Evolutionary conservation across 2,329 filamentous ascomycete genomes (phyloP), one percentile per base, ranked within the genome.

Genomic region (Aspergillus amoenus): DNA sequence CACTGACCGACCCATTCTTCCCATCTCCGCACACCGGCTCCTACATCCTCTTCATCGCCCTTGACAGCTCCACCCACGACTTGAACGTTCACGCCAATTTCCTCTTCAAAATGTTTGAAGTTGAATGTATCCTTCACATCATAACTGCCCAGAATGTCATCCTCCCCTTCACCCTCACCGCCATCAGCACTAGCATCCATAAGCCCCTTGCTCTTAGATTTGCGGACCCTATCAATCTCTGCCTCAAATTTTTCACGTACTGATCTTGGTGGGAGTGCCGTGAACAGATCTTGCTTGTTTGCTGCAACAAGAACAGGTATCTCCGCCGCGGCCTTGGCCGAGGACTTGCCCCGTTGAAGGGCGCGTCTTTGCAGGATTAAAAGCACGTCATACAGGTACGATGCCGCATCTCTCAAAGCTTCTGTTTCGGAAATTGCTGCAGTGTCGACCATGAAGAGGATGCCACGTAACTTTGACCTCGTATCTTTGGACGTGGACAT

Each of bases 201-300:
- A 57, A 99, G 74, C 0, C 91, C 92, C 76, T 90, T 93, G 66
- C 88, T 89, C 70, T 86, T 87, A 41, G 89, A 90, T 56, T 82
- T 80, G 47, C 93, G 84, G 52, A 97, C 88, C 49, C 88, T 85
- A 24, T 87, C 85, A 59, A 97, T 85, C 73, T 97, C 93, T 12
- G 82, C 80, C 76, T 97, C 93, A 13, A 99, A 79, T 62, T 84
- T 85, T 52, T 82, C 81, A 73, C 85, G 88, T 58, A 97, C 90
- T 32, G 95, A 80, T 5, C 84, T 82, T 0, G 90, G 84, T 0
- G 94, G 94, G 51, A 97, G 78, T 7, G 93, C 91, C 0, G 94
- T 97, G 72, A 99, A 99, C 1, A 99, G 81, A 73, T 99, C 94
- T 70, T 92, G 84, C 81, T 99, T 99, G 76, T 97, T 99, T 53